phyloP scores from a whole-genome alignment of 2,329 filamentous ascomycete species.

The Colletotrichum sp. region DNA sequence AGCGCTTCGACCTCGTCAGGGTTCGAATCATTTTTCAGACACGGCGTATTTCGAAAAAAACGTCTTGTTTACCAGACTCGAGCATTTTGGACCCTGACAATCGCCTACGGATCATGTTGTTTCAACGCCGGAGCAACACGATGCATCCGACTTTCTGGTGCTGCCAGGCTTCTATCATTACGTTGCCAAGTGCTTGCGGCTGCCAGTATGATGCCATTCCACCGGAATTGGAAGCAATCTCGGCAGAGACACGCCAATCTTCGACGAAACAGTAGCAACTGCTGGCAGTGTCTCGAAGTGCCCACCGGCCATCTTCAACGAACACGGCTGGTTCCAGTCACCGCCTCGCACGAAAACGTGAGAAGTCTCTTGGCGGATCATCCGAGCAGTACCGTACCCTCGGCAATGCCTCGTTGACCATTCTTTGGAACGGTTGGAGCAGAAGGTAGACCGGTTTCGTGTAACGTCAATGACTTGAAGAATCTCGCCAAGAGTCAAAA shows the following conservation, averaged over 20 bases:
- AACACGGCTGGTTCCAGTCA: not conserved
- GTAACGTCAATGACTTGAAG: not conserved
- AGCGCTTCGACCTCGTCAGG: not conserved
- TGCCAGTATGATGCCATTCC: not conserved
- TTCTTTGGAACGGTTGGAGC: not conserved
- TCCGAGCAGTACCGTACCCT: not conserved
- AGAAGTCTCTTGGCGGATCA: not conserved
- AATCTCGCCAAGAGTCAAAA: not conserved
- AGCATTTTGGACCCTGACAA: not conserved
- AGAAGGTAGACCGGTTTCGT: not conserved
- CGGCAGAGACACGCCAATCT: not conserved
- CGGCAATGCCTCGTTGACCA: not conserved
- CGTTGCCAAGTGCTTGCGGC: not conserved
- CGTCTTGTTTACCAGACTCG: not conserved
- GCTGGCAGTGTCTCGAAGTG: not conserved
- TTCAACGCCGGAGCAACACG: not conserved
- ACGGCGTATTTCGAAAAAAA: not conserved
- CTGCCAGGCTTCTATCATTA: not conserved
- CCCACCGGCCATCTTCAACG: not conserved
- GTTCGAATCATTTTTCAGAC: not conserved
- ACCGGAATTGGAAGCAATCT: constrained; percentile 1
- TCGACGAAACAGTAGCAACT: not conserved
- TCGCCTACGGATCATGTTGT: not conserved
- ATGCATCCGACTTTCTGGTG: not conserved
- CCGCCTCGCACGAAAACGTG: not conserved